Conservation (phyloP, 306 rosid species). For the Pyrus pyrifolia region DNA sequence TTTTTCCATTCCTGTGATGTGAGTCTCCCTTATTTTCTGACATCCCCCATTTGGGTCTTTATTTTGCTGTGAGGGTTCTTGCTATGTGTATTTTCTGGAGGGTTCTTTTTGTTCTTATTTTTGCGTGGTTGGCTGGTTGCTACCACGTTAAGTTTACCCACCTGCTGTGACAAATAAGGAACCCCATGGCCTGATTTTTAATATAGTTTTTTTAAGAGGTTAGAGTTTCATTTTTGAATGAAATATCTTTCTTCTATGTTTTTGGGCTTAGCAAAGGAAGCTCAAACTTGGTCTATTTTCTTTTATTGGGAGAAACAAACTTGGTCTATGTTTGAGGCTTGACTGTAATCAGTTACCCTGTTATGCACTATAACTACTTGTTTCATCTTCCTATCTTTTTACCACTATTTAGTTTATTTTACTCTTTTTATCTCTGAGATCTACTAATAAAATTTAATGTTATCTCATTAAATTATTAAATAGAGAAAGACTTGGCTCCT, state of each 20-base stretch:
- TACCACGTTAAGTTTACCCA: conserved; percentile 15
- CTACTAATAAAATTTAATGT: no score
- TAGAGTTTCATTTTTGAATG: background rate
- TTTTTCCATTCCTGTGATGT: background rate
- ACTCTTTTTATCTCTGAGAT: no score
- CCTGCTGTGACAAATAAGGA: background rate
- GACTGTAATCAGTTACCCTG: no score
- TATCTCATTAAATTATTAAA: no score
- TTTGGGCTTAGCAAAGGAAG: background rate
- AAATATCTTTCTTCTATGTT: background rate
- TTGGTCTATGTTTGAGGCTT: no score
- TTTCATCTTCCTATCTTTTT: no score
- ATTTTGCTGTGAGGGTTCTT: background rate
- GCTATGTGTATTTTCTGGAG: background rate
- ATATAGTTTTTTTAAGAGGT: background rate
- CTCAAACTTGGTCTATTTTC: background rate
- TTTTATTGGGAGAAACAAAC: background rate
- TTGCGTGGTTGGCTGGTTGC: conserved; percentile 20
- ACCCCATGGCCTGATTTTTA: background rate
- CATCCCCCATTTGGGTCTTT: background rate
- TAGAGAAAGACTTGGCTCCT: no score
- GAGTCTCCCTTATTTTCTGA: background rate
- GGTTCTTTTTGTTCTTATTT: conserved; percentile 13
- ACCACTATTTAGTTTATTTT: no score
- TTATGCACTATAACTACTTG: no score